Evolutionary conservation across 352 stramenopile species (phyloP), one percentile per base, ranked within the genome.

Genomic region (Phytophthora agathidicida): DNA sequence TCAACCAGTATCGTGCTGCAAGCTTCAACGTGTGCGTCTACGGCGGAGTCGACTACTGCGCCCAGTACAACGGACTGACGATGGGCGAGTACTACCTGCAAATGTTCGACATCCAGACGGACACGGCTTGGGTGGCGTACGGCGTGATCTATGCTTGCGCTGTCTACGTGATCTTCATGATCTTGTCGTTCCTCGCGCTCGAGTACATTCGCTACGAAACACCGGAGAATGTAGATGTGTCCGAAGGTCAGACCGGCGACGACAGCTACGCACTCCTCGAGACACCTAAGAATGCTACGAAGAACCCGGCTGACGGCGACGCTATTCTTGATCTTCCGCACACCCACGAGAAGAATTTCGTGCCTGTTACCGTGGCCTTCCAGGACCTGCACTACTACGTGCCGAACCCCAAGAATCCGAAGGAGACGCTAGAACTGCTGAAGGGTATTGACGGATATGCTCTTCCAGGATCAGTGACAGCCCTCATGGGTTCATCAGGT

Each of bases 51-150:
- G 67, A 64, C 43, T 62, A 65, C 39, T 77, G 59, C 19, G 27
- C 28, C 0, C 26, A 51, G 35, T 68, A 71, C 46, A 65, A 77
- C 32, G 53, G 60, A 3, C 26, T 65, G 27, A 78, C 44, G 7
- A 68, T 71, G 76, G 62, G 68, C 47, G 51, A 75, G 50, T 81
- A 82, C 53, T 73, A 42, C 6, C 17, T 68, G 28, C 32, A 54
- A 7, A 37, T 68, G 39, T 68, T 68, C 13, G 59, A 47, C 19
- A 53, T 68, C 16, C 11, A 54, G 32, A 61, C 59, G 16, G 59
- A 57, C 16, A 67, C 20, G 17, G 26, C 31, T 19, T 68, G 59
- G 50, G 44, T 68, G 19, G 59, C 10, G 2, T 68, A 68, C 39
- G 59, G 59, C 9, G 13, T 78, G 6, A 43, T 52, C 20, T 60